Conservation (phyloP, 106 monocot species). For the Apostasia ramifera region DNA sequence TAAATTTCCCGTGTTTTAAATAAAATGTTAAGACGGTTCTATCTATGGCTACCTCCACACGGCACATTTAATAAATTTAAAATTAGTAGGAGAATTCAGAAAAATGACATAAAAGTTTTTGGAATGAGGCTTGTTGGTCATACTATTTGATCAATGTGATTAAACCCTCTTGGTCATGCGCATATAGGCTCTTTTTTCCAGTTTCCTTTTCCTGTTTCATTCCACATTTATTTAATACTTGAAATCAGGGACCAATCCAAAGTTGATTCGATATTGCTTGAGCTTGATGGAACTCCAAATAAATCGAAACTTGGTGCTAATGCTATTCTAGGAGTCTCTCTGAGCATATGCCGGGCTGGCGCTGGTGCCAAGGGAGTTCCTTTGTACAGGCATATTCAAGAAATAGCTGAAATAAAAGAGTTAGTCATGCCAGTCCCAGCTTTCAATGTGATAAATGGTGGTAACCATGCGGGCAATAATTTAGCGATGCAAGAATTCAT, state of each 20-base stretch:
- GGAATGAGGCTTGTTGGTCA: too few relatives aligned
- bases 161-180: too few relatives aligned
- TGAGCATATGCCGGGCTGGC: conserved; percentile 89
- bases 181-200: too few relatives aligned
- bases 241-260: conserved; percentile 65
- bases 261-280: conserved; percentile 84
- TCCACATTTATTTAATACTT: neutral
- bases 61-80: too few relatives aligned
- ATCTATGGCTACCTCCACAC: too few relatives aligned
- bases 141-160: too few relatives aligned
- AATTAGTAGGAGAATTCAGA: too few relatives aligned
- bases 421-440: conserved; percentile 99
- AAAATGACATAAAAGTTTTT: too few relatives aligned
- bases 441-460: conserved; percentile 98
- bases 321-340: conserved; percentile 89
- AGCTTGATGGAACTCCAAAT: conserved; percentile 89
- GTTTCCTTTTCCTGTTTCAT: too few relatives aligned
- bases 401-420: conserved; percentile 74
- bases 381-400: conserved; percentile 88
- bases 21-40: too few relatives aligned
- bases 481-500: conserved; percentile 99
- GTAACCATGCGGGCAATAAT: conserved; percentile 97
- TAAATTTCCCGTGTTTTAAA: too few relatives aligned
- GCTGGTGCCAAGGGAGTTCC: conserved; percentile 91
- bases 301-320: conserved; percentile 93